phyloP scores from a whole-genome alignment of 192 early-diverging fungal species.

The Geosiphon pyriformis region DNA sequence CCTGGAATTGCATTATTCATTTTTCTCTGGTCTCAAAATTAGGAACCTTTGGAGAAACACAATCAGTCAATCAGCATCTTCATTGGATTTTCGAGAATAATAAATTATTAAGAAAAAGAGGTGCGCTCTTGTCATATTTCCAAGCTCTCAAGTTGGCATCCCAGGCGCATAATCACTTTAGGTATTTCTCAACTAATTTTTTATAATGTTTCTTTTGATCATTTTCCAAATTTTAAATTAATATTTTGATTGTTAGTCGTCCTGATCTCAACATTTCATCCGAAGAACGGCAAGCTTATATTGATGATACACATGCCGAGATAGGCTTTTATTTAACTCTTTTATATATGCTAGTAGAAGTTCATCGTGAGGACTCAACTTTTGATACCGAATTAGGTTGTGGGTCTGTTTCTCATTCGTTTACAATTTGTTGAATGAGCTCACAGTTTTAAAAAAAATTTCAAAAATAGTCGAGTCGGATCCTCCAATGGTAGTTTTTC shows the following conservation, averaged over 20 bases:
- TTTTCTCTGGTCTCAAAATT: background rate
- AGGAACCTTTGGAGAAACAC: slow-evolving; percentile 22
- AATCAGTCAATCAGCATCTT: slow-evolving; percentile 39
- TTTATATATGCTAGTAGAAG: slow-evolving; percentile 57
- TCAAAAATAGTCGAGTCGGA: slow-evolving; percentile 24
- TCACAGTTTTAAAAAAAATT: background rate
- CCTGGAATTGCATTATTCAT: background rate
- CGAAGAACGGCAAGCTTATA: slow-evolving; percentile 9
- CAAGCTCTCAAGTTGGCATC: slow-evolving; percentile 54
- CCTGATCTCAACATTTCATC: background rate
- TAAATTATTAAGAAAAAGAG: slow-evolving; percentile 48
- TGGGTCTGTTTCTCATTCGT: background rate
- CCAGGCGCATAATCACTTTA: slow-evolving; percentile 40
- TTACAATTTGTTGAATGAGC: background rate
- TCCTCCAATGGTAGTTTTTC: slow-evolving; percentile 48
- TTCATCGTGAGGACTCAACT: slow-evolving; percentile 41
- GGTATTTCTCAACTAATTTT: slow-evolving; percentile 18
- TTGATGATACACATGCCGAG: slow-evolving; percentile 29
- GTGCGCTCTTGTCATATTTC: slow-evolving; percentile 52
- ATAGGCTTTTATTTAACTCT: slow-evolving; percentile 55
- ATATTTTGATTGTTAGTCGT: background rate
- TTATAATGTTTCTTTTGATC: background rate
- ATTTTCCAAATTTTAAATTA: background rate
- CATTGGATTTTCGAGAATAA: slow-evolving; percentile 53
- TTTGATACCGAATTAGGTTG: slow-evolving; percentile 51